These are phyloP conservation scores for Yamadazyma tumulicola DNA, from an alignment of 805 yeast genomes.

Conservation along the genomic window DNA sequence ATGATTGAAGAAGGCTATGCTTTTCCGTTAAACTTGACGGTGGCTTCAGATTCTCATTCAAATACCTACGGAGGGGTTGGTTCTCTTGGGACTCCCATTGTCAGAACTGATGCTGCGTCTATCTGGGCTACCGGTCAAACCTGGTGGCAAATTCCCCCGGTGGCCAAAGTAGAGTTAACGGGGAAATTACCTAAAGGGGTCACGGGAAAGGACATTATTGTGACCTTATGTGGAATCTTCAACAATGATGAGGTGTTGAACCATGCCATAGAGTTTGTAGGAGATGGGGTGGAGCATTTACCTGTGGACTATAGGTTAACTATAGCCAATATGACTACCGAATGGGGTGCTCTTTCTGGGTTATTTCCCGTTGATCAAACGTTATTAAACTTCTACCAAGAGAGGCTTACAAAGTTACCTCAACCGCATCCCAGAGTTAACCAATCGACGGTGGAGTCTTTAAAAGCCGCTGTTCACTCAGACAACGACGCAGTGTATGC, in stretches of 20 bases:
- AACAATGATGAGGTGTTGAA: slow-evolving; percentile 90
- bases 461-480: slow-evolving; percentile 47
- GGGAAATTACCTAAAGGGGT: slow-evolving; percentile 84
- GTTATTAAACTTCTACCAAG: slow-evolving; percentile 72
- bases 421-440: slow-evolving; percentile 85
- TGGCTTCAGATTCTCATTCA: slow-evolving; percentile 97
- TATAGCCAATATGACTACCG: slow-evolving; percentile 96
- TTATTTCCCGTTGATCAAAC: slow-evolving; percentile 92
- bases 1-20: slow-evolving; percentile 99
- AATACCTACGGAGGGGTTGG: slow-evolving; percentile 98
- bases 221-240: slow-evolving; percentile 90
- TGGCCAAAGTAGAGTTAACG: slow-evolving; percentile 83
- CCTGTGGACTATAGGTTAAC: slow-evolving; percentile 84
- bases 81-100: slow-evolving; percentile 93
- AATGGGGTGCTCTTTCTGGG: slow-evolving; percentile 98
- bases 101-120: slow-evolving; percentile 97
- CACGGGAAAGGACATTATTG: slow-evolving; percentile 95
- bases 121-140: slow-evolving; percentile 99
- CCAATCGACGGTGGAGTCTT: slow-evolving; percentile 48
- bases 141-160: slow-evolving; percentile 99
- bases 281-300: slow-evolving; percentile 67
- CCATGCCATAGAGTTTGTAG: slow-evolving; percentile 91
- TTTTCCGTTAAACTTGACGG: slow-evolving; percentile 87
- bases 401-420: slow-evolving; percentile 54
- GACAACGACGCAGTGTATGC: slow-evolving; percentile 85